A percentile compares a stretch with the other conserved stretches of the same genome.
These are phyloP conservation scores for Boletus rubescentipes DNA, from an alignment of 768 basidiomycete genomes.

Conservation along the genomic window DNA sequence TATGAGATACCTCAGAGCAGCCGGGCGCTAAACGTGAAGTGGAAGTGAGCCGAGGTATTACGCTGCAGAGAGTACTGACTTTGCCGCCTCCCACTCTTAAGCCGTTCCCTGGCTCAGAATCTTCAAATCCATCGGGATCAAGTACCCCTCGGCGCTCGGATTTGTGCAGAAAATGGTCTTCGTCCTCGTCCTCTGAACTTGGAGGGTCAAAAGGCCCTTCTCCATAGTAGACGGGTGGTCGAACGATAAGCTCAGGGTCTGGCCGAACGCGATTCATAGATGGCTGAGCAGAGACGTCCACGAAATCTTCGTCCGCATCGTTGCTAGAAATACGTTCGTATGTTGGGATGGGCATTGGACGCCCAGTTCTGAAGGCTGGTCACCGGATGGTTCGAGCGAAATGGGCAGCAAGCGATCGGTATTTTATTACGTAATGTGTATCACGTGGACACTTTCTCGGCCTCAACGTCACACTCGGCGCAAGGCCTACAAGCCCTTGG, in stretches of 20 bases:
- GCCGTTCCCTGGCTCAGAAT: slow-evolving; percentile 30
- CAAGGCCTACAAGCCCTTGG: neutral
- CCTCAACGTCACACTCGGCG: neutral
- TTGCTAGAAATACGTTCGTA: slow-evolving; percentile 32
- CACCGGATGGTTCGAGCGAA: neutral
- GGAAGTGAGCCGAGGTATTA: slow-evolving; percentile 6
- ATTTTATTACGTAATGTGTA: slow-evolving; percentile 6
- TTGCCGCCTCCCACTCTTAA: slow-evolving; percentile 38
- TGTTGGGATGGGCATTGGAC: slow-evolving; percentile 25
- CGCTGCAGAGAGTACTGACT: slow-evolving; percentile 26
- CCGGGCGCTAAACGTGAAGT: slow-evolving; percentile 38
- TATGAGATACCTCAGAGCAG: slow-evolving; percentile 61
- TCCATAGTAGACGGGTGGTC: slow-evolving; percentile 58
- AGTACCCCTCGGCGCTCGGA: slow-evolving; percentile 12
- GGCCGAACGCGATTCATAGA: slow-evolving; percentile 1
- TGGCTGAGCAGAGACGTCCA: slow-evolving; percentile 6
- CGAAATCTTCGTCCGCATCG: slow-evolving; percentile 24
- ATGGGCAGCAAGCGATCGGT: slow-evolving; percentile 9
- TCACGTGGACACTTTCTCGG: slow-evolving; percentile 13
- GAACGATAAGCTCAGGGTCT: slow-evolving; percentile 14
- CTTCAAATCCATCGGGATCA: slow-evolving; percentile 9
- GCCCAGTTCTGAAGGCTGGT: neutral
- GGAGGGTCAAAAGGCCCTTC: slow-evolving; percentile 78
- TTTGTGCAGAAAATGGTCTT: slow-evolving; percentile 49
- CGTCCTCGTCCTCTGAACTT: slow-evolving; percentile 75